phyloP scores from a whole-genome alignment of 345 rosid species.

The Dovyalis caffra region DNA sequence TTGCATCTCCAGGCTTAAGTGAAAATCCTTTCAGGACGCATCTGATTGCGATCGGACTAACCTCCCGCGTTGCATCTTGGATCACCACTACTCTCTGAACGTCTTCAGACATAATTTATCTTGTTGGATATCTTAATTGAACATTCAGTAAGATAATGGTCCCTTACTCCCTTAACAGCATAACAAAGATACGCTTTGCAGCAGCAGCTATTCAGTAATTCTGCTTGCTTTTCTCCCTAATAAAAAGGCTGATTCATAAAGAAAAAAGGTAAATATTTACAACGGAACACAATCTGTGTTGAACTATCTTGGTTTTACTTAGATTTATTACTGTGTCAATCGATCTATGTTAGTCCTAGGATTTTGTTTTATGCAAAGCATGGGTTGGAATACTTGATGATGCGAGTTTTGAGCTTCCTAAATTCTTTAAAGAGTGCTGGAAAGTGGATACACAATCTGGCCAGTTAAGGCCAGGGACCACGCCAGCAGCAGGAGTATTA shows the following conservation, averaged over 20 bases:
- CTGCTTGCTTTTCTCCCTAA: too few species aligned
- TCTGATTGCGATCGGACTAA: constrained; percentile 29
- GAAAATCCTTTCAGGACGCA: constrained; percentile 30
- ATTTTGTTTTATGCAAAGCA: neutral
- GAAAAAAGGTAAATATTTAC: too few species aligned
- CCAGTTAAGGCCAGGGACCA: neutral
- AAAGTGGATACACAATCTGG: neutral
- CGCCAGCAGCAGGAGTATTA: neutral
- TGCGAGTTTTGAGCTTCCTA: neutral
- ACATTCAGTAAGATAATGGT: too few species aligned
- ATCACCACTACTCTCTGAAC: constrained; percentile 47
- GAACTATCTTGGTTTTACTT: too few species aligned
- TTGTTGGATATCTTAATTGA: neutral
- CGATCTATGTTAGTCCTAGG: neutral
- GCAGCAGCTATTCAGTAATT: too few species aligned
- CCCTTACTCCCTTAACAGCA: too few species aligned
- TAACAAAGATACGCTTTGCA: too few species aligned
- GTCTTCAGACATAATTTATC: constrained; percentile 28
- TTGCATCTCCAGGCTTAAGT: constrained; percentile 46
- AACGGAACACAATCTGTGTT: too few species aligned
- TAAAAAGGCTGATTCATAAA: too few species aligned
- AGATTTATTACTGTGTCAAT: neutral
- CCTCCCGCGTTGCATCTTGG: constrained; percentile 44
- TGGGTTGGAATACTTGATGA: neutral
- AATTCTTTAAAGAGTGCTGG: neutral